phyloP scores from a whole-genome alignment of 1,284 basidiomycete genomes.

The Golubevia sp. region DNA sequence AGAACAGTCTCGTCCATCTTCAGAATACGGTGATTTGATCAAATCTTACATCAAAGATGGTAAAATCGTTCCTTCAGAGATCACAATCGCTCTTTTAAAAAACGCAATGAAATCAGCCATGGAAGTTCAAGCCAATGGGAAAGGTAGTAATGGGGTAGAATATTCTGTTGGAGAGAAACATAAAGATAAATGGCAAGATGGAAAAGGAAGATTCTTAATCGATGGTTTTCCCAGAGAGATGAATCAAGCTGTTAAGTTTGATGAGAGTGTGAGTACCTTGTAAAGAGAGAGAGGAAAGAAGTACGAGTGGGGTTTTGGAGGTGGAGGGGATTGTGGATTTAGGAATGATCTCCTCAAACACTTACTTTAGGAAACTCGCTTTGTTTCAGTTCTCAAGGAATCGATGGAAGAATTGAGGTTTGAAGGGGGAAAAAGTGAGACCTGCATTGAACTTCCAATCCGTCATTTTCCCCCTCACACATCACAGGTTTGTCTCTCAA shows the following conservation, averaged over 20 bases:
- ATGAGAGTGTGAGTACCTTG: constrained; percentile 75
- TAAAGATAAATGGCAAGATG: constrained; percentile 71
- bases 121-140: constrained; percentile 12
- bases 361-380: no score
- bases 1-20: constrained; percentile 86
- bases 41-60: constrained; percentile 88
- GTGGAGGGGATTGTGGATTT: no score
- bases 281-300: no score
- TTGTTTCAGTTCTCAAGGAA: no score
- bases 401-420: no score
- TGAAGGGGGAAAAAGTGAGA: no score
- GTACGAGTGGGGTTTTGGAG: no score
- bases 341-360: no score
- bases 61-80: constrained; percentile 92
- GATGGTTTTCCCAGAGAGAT: constrained; percentile 98
- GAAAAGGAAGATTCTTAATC: constrained; percentile 85
- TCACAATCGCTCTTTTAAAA: constrained; percentile 92
- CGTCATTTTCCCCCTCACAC: constrained; percentile 1
- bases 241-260: constrained; percentile 95
- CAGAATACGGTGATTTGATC: constrained; percentile 84
- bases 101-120: constrained; percentile 84
- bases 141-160: not conserved
- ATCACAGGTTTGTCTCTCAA: constrained; percentile 76
- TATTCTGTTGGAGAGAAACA: constrained; percentile 20
- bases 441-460: not conserved